Conservation (phyloP, 75 land plant genomes). For the Sequoia sempervirens region DNA sequence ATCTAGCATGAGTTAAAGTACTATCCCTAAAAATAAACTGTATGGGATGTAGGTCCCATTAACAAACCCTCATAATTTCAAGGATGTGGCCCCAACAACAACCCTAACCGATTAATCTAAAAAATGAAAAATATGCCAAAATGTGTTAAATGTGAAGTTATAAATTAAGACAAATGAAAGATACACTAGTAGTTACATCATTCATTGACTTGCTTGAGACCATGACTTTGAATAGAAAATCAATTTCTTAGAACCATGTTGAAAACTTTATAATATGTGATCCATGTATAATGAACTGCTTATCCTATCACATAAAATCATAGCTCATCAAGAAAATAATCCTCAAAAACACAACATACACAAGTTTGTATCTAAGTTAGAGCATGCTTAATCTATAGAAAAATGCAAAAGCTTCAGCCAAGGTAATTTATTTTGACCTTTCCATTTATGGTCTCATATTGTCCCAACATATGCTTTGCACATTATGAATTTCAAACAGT, state of each 20-base stretch:
- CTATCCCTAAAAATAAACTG: too few relatives aligned
- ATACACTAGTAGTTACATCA: not conserved
- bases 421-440: conserved; percentile 36
- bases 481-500: conserved; percentile 37
- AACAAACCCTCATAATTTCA: too few relatives aligned
- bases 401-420: not conserved
- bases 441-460: conserved; percentile 53
- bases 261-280: conserved; percentile 67
- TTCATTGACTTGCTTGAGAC: conserved; percentile 41
- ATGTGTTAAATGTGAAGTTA: not conserved
- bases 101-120: too few relatives aligned
- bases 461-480: conserved; percentile 67
- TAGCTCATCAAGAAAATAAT: not conserved
- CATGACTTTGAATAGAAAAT: conserved; percentile 53
- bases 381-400: not conserved
- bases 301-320: conserved; percentile 14
- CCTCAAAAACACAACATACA: not conserved
- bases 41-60: too few relatives aligned
- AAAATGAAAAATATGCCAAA: not conserved
- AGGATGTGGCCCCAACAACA: too few relatives aligned
- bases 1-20: too few relatives aligned
- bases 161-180: not conserved
- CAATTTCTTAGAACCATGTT: conserved; percentile 58
- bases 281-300: conserved; percentile 74
- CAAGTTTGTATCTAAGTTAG: not conserved